Evolutionary conservation across 1,139 yeast genomes (phyloP).

Genomic region (Oligophagozyma castellii): DNA sequence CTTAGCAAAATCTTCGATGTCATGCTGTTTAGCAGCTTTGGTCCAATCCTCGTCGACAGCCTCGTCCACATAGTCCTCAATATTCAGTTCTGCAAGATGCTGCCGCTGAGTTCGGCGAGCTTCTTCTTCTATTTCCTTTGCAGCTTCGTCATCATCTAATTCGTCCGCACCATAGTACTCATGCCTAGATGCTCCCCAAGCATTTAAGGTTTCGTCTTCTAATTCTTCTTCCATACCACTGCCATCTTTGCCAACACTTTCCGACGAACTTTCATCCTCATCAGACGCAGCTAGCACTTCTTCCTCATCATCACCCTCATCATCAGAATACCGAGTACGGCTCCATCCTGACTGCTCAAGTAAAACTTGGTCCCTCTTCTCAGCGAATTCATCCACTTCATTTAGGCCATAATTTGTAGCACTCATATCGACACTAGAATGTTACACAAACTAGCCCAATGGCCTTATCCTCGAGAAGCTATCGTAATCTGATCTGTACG

Average conservation of each 20-base stretch:
- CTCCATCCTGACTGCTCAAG: slow-evolving; percentile 44
- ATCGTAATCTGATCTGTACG: too few relatives aligned
- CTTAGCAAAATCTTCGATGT: slow-evolving; percentile 25
- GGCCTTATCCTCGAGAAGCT: too few relatives aligned
- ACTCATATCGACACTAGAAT: too few relatives aligned
- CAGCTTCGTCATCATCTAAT: slow-evolving; percentile 62
- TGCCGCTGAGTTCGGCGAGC: slow-evolving; percentile 79
- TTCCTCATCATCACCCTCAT: slow-evolving; percentile 32
- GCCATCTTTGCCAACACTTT: slow-evolving; percentile 35
- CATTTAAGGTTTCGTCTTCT: slow-evolving; percentile 38
- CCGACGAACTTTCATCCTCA: slow-evolving; percentile 22
- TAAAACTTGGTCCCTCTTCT: slow-evolving; percentile 47
- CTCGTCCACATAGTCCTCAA: slow-evolving; percentile 76
- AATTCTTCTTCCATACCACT: slow-evolving; percentile 34
- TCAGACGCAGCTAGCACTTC: slow-evolving; percentile 34
- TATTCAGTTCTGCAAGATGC: slow-evolving; percentile 65
- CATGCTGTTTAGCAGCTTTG: slow-evolving; percentile 30
- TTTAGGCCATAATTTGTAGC: slow-evolving; percentile 31
- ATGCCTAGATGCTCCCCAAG: slow-evolving; percentile 69
- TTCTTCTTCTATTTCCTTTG: slow-evolving; percentile 71
- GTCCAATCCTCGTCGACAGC: slow-evolving; percentile 68
- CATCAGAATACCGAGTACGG: slow-evolving; percentile 14
- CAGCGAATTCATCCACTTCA: slow-evolving; percentile 63
- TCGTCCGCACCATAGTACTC: slow-evolving; percentile 80
- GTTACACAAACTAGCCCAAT: too few relatives aligned